phyloP scores from a whole-genome alignment of 2,329 filamentous ascomycete genomes.

The Lecanoromycetidae sp. region DNA sequence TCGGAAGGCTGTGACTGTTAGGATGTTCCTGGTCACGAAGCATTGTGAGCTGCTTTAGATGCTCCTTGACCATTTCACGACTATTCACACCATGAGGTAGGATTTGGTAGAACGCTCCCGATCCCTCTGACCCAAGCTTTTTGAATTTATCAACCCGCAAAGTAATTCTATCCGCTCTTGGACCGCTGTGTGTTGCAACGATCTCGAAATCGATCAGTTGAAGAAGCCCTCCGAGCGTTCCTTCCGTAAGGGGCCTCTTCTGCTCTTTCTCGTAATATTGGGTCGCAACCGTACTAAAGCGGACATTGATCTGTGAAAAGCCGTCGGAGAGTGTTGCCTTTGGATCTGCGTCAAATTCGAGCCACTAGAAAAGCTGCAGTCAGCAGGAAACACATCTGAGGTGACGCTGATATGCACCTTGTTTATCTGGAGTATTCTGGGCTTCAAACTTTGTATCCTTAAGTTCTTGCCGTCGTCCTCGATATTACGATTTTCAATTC shows the following conservation, averaged over 20 bases:
- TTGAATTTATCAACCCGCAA: conserved; percentile 21
- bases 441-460: conserved; percentile 20
- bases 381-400: background rate
- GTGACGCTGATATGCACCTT: conserved; percentile 21
- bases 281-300: conserved; percentile 23
- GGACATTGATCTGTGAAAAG: conserved; percentile 25
- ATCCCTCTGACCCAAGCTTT: conserved; percentile 22
- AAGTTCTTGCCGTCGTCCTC: conserved; percentile 28
- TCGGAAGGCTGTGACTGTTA: background rate
- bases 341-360: conserved; percentile 17
- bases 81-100: conserved; percentile 15
- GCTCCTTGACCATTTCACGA: background rate
- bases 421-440: conserved; percentile 22
- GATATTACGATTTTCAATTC: conserved; percentile 16
- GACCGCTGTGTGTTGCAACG: conserved; percentile 22
- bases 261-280: conserved; percentile 19
- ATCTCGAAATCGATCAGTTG: conserved; percentile 27
- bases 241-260: conserved; percentile 18
- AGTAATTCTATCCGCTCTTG: conserved; percentile 14
- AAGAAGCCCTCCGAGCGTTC: conserved; percentile 23
- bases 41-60: conserved; percentile 10
- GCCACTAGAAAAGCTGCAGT: conserved; percentile 22
- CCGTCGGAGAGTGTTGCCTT: conserved; percentile 27
- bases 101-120: conserved; percentile 20
- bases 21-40: background rate